phyloP scores from a whole-genome alignment of 495 filamentous ascomycete species.

The Trichoderma virens region DNA sequence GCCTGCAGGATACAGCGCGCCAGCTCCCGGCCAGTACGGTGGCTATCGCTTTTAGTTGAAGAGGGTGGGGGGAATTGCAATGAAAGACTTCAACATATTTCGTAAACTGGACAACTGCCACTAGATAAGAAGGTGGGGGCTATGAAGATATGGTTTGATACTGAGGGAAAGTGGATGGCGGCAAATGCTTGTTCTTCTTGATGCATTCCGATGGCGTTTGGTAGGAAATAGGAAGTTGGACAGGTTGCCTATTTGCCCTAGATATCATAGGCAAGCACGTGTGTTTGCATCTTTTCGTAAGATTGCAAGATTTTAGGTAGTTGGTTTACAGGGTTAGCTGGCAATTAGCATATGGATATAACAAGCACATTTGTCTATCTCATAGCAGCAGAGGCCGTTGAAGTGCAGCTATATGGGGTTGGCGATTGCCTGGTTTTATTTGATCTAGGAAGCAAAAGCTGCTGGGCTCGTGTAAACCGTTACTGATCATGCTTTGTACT shows the following conservation, averaged over 20 bases:
- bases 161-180: background rate
- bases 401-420: too few species aligned
- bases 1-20: constrained; percentile 1
- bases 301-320: background rate
- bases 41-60: constrained; percentile 34
- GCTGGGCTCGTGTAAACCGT: too few species aligned
- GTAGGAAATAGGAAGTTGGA: constrained; percentile 3
- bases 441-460: too few species aligned
- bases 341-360: background rate
- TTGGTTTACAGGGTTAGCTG: background rate
- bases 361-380: too few species aligned
- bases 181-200: background rate
- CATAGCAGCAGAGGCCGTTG: too few species aligned
- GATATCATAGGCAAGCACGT: background rate
- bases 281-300: background rate
- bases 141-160: background rate
- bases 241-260: constrained; percentile 1
- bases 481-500: too few species aligned
- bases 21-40: constrained; percentile 6
- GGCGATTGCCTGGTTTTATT: too few species aligned
- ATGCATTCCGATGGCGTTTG: constrained; percentile 7
- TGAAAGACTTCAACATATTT: constrained; percentile 66
- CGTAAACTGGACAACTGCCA: constrained; percentile 20
- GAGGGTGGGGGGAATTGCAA: constrained; percentile 45
- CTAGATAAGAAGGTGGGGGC: background rate